Evolutionary conservation across 352 stramenopile species (phyloP).

Genomic region (Globisporangium sylvaticum): DNA sequence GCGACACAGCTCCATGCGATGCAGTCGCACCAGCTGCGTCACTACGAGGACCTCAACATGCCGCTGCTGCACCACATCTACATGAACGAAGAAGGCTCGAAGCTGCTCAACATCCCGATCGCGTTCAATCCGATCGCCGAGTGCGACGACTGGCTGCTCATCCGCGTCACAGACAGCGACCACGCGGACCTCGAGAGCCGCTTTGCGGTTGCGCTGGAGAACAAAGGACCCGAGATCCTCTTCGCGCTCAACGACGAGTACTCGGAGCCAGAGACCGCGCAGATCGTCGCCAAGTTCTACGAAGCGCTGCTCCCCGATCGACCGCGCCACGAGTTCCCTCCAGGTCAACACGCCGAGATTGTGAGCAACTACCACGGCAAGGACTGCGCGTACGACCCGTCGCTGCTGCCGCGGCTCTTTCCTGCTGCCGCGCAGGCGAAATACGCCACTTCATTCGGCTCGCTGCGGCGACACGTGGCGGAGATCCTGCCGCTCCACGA

Average conservation of each 20-base stretch:
- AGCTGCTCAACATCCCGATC: conserved; percentile 51
- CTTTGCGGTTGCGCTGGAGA: conserved; percentile 40
- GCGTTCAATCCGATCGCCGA: conserved; percentile 66
- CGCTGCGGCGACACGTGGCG: conserved; percentile 18
- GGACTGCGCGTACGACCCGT: conserved; percentile 54
- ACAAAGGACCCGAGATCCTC: conserved; percentile 51
- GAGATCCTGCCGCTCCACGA: conserved; percentile 1
- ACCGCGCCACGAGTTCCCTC: conserved; percentile 57
- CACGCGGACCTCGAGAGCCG: conserved; percentile 22
- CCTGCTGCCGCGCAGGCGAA: neutral
- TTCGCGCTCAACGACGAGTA: conserved; percentile 85
- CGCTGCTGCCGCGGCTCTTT: neutral
- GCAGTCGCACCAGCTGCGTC: conserved; percentile 56
- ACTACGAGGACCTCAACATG: conserved; percentile 75
- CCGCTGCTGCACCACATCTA: conserved; percentile 66
- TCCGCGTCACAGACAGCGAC: conserved; percentile 63
- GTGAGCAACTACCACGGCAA: conserved; percentile 76
- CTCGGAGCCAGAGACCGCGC: conserved; percentile 38
- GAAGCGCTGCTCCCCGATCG: conserved; percentile 46
- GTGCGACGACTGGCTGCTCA: conserved; percentile 77
- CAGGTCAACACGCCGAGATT: conserved; percentile 35
- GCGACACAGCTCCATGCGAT: conserved; percentile 44
- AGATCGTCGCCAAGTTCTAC: conserved; percentile 59
- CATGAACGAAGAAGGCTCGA: conserved; percentile 77
- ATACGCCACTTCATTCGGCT: conserved; percentile 15